Evolutionary conservation across 306 rosid species (phyloP).

Genomic region (Cucumis melo): DNA sequence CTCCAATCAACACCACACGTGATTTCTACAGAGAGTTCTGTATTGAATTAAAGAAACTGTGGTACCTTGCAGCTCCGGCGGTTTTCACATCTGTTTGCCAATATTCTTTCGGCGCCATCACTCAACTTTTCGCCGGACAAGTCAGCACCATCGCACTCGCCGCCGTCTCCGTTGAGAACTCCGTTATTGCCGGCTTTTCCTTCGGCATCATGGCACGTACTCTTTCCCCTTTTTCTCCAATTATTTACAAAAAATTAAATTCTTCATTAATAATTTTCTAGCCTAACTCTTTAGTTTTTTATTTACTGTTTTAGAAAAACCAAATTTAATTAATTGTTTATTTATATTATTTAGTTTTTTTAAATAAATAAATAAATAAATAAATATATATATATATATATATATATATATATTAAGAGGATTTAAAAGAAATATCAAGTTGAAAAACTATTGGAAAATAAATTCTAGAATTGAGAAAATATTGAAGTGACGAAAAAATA

Average conservation of each 20-base stretch:
- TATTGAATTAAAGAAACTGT: conserved; percentile 51
- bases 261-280: background rate
- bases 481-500: too few species aligned
- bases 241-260: background rate
- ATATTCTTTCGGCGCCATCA: conserved; percentile 82
- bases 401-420: too few species aligned
- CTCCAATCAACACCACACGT: conserved; percentile 22
- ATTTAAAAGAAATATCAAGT: too few species aligned
- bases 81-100: conserved; percentile 70
- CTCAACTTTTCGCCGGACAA: conserved; percentile 76
- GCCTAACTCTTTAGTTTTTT: too few species aligned
- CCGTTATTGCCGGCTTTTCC: conserved; percentile 89
- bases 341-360: too few species aligned
- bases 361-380: too few species aligned
- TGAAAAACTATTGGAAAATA: too few species aligned
- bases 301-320: too few species aligned
- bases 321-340: too few species aligned
- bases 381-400: too few species aligned
- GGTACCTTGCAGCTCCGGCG: conserved; percentile 91
- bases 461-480: too few species aligned
- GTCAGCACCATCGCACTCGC: conserved; percentile 64
- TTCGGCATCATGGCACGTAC: conserved; percentile 51
- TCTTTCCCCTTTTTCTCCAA: background rate
- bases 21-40: conserved; percentile 39
- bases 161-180: conserved; percentile 76